Conservation (phyloP, 768 basidiomycete species). For the Coprinellus micaceus region DNA sequence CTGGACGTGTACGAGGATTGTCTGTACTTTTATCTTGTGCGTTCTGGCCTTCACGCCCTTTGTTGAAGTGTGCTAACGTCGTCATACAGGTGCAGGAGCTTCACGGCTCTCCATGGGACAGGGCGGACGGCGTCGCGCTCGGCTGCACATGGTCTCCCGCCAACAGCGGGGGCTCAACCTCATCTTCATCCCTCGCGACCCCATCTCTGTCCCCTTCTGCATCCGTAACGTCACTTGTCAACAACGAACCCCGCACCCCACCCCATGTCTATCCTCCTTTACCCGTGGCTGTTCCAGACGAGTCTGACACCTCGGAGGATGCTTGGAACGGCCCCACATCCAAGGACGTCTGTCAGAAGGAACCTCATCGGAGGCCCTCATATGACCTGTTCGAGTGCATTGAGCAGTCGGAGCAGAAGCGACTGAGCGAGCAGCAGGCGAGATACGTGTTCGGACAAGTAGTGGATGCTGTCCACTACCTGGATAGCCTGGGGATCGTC, state of each 20-base stretch:
- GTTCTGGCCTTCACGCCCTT: constrained; percentile 1
- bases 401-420: constrained; percentile 78
- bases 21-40: constrained; percentile 83
- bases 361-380: constrained; percentile 63
- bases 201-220: constrained; percentile 53
- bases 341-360: not conserved
- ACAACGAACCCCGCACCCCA: constrained; percentile 27
- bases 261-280: constrained; percentile 14
- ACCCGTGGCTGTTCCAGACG: constrained; percentile 1
- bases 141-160: constrained; percentile 12
- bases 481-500: constrained; percentile 78
- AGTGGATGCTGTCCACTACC: constrained; percentile 78
- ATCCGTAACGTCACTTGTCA: constrained; percentile 27
- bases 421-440: constrained; percentile 74
- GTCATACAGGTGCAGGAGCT: constrained; percentile 76
- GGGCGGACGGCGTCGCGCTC: constrained; percentile 31
- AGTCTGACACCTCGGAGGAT: not conserved
- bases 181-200: constrained; percentile 33
- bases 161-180: constrained; percentile 12
- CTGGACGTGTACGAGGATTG: constrained; percentile 82
- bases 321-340: not conserved
- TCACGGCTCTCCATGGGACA: constrained; percentile 87
- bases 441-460: constrained; percentile 85
- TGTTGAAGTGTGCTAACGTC: not conserved
- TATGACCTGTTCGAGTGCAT: constrained; percentile 96